Conservation (phyloP, 1,284 basidiomycete species). For the Abortiporus biennis region DNA sequence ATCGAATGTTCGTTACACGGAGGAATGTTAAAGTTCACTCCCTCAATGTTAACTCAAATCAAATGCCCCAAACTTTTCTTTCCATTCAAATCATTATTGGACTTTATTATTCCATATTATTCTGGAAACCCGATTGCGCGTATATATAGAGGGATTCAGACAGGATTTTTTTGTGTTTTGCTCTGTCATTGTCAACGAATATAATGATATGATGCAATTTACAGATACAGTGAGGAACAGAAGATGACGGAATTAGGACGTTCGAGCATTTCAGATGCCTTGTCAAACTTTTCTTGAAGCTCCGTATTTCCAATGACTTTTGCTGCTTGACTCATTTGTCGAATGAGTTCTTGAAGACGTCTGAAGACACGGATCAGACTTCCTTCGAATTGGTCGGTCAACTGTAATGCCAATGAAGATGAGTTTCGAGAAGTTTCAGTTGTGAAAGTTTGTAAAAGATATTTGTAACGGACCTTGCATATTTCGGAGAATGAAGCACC, state of each 20-base stretch:
- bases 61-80: too few species aligned
- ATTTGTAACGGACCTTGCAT: constrained; percentile 67
- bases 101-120: too few species aligned
- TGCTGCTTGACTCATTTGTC: constrained; percentile 93
- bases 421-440: background rate
- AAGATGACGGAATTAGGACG: constrained; percentile 92
- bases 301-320: constrained; percentile 96
- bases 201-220: too few species aligned
- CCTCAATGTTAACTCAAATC: too few species aligned
- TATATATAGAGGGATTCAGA: too few species aligned
- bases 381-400: constrained; percentile 96
- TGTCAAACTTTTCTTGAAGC: constrained; percentile 87
- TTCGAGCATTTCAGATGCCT: constrained; percentile 84
- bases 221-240: constrained; percentile 81
- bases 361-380: constrained; percentile 93
- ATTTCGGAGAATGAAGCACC: constrained; percentile 96
- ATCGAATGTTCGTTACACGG: too few species aligned
- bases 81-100: too few species aligned
- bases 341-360: constrained; percentile 87
- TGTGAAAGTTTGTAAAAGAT: too few species aligned
- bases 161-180: too few species aligned
- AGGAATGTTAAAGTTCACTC: too few species aligned
- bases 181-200: too few species aligned
- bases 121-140: too few species aligned
- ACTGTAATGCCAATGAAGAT: constrained; percentile 41